These are phyloP conservation scores for Aspergillus ochraceoroseus DNA, from an alignment of 2,329 filamentous ascomycete genomes.

Conservation along the genomic window DNA sequence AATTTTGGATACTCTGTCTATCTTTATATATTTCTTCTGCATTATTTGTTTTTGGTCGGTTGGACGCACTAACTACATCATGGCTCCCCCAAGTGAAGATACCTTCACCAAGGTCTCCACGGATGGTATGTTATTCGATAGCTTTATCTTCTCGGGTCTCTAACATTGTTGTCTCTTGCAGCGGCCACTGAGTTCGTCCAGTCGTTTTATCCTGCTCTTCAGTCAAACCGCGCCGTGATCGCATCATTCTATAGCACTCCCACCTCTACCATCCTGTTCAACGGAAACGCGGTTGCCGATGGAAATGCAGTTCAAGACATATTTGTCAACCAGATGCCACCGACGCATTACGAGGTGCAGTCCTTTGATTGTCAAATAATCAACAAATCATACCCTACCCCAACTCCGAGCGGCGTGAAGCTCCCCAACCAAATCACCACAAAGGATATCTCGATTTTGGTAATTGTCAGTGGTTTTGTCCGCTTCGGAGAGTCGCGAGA, in stretches of 20 bases:
- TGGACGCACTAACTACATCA: too few relatives aligned
- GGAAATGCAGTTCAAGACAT: conserved; percentile 63
- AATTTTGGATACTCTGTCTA: neutral
- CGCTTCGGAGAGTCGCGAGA: conserved; percentile 60
- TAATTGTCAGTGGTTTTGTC: conserved; percentile 70
- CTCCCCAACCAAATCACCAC: conserved; percentile 40
- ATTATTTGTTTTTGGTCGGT: too few relatives aligned
- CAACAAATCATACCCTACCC: conserved; percentile 63
- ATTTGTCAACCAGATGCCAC: conserved; percentile 61
- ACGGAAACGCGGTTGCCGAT: conserved; percentile 63
- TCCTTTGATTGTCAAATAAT: conserved; percentile 72
- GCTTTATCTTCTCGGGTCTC: neutral
- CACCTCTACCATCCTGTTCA: conserved; percentile 67
- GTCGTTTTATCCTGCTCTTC: conserved; percentile 70
- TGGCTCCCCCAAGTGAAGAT: conserved; percentile 35
- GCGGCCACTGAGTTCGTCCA: conserved; percentile 68
- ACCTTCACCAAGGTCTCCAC: conserved; percentile 40
- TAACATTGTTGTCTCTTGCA: conserved; percentile 30
- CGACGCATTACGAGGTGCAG: conserved; percentile 66
- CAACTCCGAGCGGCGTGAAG: conserved; percentile 39
- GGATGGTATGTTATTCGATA: conserved; percentile 34
- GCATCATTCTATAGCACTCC: conserved; percentile 63
- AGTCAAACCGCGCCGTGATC: conserved; percentile 55
- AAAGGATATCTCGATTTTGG: conserved; percentile 63
- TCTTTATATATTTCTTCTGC: neutral